Base-by-base conservation (phyloP, 192 early-diverging fungal species). In the Linnemannia elongata region DNA sequence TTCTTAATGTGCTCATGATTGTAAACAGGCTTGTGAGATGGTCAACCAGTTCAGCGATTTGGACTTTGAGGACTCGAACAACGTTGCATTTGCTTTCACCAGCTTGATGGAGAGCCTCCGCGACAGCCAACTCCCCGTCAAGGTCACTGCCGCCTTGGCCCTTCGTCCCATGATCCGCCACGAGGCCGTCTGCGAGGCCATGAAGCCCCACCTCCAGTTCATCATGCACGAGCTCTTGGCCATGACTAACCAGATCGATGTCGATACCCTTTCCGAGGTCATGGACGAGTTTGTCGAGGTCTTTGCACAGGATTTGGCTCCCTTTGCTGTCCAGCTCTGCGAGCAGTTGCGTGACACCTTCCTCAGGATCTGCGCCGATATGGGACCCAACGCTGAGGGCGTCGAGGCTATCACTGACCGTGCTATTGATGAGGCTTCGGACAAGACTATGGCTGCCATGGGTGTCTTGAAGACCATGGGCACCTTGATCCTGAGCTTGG, bases 201-300 rank as follows among this genome's bases (percentile, higher is more conserved):
- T 99, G 84, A 91, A 93, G 78, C 96, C 94, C 35, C 94, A 94
- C 54, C 90, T 97, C n/a, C 94, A 96, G 44, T 90, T 93, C 60
- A 93, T 98, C 42, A 98, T 99, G 95, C 94, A 97, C 85, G 93
- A 92, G 69, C 91, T 99, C 66, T 88, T 99, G 69, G 92, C 93
- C 52, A 90, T 98, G 75, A 98, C 95, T 0, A 97, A 98, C 90
- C 92, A 97, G 85, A 97, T 98, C 74, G 98, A 99, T 89, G 93
- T 97, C 82, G 98, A 99, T 82, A 96, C 95, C 10, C 90, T 99
- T 9, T 92, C 97, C 0, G 89, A 89, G 38, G 95, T 97, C 45
- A 96, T 99, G 92, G 97, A 99, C 74, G 93, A 94, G 76, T 94
- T 99, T 88, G 97, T 99, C 8, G 96, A 96, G 80, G 93, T 95